Evolutionary conservation across 305 asterid genomes (phyloP).

Genomic region (Fraxinus nigra): DNA sequence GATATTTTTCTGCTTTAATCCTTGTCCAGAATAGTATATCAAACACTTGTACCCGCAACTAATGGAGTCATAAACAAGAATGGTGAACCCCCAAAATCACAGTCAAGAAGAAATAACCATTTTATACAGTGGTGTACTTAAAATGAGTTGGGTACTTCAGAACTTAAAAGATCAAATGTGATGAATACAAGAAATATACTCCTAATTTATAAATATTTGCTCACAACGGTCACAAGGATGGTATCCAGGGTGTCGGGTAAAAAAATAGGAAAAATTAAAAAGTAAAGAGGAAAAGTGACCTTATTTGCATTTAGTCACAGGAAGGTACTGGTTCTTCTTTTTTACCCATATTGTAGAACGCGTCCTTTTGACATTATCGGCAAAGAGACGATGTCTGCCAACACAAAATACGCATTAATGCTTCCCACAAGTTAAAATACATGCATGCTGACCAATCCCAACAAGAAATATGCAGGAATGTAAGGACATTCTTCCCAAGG

Average conservation of each 20-base stretch:
- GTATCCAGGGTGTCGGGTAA: not conserved
- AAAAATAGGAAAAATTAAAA: not conserved
- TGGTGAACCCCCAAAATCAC: not conserved
- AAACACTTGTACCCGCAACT: not conserved
- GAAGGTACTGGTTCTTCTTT: constrained; percentile 39
- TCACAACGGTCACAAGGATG: not conserved
- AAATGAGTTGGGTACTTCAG: not conserved
- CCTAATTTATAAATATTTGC: not conserved
- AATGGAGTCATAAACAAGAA: not conserved
- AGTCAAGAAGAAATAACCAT: not conserved
- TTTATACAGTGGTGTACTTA: not conserved
- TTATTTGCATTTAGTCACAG: constrained; percentile 33
- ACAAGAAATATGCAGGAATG: not conserved
- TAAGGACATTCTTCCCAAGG: not conserved
- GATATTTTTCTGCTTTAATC: not conserved
- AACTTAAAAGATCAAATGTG: not conserved
- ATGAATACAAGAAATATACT: not conserved
- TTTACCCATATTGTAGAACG: constrained; percentile 78
- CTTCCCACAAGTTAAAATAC: not conserved
- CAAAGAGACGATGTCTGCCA: constrained; percentile 73
- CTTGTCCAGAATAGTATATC: not conserved
- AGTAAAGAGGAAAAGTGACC: not conserved
- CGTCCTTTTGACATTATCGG: constrained; percentile 64
- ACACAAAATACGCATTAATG: not conserved
- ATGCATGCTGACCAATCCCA: not conserved